A percentile compares a stretch with the other conserved stretches of the same genome.
These are phyloP conservation scores for Penicillium ochrochloron DNA, from an alignment of 495 filamentous ascomycete genomes.

Conservation along the genomic window DNA sequence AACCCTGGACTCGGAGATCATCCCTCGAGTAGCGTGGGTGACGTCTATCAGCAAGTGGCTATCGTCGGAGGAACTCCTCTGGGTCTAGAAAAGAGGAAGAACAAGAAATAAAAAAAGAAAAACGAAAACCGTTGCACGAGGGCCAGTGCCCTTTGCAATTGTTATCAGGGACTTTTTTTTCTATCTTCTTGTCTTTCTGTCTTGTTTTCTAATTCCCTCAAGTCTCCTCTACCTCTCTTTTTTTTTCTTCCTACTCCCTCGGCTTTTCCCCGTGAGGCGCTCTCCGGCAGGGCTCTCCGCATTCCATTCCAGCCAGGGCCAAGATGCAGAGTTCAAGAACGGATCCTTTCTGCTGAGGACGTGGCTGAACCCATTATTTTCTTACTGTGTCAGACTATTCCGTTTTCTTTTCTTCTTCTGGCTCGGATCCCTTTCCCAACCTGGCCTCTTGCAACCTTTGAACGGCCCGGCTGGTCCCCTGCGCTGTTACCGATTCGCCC, in stretches of 20 bases:
- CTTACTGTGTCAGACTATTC: conserved; percentile 43
- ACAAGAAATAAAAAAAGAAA: conserved; percentile 1
- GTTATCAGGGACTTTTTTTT: conserved; percentile 43
- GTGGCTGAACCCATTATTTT: conserved; percentile 47
- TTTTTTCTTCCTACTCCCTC: conserved; percentile 2
- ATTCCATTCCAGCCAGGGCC: conserved; percentile 51
- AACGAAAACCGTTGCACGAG: conserved; percentile 35
- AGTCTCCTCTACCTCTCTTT: background rate
- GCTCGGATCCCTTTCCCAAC: conserved; percentile 45
- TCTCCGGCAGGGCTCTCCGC: conserved; percentile 54
- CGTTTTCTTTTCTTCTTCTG: conserved; percentile 30
- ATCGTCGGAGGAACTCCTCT: conserved; percentile 24
- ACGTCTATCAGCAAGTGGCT: conserved; percentile 29
- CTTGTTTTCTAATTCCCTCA: conserved; percentile 13
- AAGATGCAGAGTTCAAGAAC: conserved; percentile 58
- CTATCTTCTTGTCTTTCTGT: background rate
- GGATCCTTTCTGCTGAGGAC: conserved; percentile 50
- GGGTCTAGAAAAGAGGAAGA: conserved; percentile 5
- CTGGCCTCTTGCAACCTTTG: conserved; percentile 34
- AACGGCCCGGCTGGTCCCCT: conserved; percentile 40
- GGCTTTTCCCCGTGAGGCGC: conserved; percentile 41
- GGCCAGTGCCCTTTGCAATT: conserved; percentile 43
- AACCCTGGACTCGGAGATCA: conserved; percentile 33
- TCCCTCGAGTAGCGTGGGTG: conserved; percentile 25
- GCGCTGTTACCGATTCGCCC: conserved; percentile 44